phyloP scores from a whole-genome alignment of 2,329 filamentous ascomycete genomes.

The Didymella keratinophila region DNA sequence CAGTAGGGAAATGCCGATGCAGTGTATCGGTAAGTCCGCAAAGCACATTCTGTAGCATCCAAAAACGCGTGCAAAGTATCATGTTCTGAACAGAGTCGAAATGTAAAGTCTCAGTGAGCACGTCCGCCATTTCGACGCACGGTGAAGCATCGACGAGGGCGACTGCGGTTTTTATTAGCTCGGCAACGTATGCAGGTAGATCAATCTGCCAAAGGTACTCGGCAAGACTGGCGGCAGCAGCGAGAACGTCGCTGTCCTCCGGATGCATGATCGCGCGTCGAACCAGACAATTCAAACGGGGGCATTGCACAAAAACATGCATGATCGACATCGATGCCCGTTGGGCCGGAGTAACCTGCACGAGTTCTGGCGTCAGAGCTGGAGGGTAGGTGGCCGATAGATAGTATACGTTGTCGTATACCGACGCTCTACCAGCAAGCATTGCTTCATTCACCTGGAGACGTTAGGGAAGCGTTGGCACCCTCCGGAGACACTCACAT shows the following conservation, averaged over 20 bases:
- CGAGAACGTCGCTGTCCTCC: conserved; percentile 28
- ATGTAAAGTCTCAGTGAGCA: conserved; percentile 29
- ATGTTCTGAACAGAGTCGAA: conserved; percentile 37
- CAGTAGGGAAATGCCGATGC: conserved; percentile 33
- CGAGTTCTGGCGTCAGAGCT: conserved; percentile 9
- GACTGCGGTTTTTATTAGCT: conserved; percentile 27
- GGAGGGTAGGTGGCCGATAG: conserved; percentile 36
- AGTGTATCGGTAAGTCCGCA: conserved; percentile 38
- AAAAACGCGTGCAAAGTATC: conserved; percentile 38
- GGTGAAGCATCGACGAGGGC: conserved; percentile 22
- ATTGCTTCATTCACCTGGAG: conserved; percentile 42
- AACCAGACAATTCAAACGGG: conserved; percentile 34
- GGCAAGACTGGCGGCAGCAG: conserved; percentile 31
- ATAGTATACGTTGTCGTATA: conserved; percentile 42
- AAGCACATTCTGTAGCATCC: conserved; percentile 36
- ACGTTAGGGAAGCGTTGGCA: conserved; percentile 13
- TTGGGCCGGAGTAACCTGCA: conserved; percentile 24
- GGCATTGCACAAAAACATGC: conserved; percentile 42
- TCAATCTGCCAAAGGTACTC: conserved; percentile 34
- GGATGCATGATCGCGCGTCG: conserved; percentile 32
- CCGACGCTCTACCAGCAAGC: conserved; percentile 36
- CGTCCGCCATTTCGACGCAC: conserved; percentile 28
- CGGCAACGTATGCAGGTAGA: conserved; percentile 26
- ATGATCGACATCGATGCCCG: conserved; percentile 39
- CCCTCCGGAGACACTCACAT: conserved; percentile 28